Conservation (phyloP, 179 eudicot genomes). For the Drosera spatulata region DNA sequence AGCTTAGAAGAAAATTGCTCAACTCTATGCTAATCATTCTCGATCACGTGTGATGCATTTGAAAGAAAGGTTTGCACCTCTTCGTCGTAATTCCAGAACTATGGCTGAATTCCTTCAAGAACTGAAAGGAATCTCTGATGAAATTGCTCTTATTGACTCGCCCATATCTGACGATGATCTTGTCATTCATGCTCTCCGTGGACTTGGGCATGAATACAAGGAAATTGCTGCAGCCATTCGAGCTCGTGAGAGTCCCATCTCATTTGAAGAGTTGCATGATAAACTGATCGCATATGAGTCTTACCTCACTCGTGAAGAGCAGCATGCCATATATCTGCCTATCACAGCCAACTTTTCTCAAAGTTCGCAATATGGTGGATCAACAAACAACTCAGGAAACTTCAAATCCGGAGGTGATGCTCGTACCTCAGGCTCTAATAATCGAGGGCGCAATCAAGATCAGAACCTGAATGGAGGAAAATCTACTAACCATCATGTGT, state of each 20-base stretch:
- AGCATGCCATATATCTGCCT: neutral
- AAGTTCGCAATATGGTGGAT: too few species aligned
- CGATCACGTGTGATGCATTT: neutral
- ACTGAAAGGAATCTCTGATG: neutral
- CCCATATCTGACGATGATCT: constrained; percentile 3
- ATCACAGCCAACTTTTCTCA: neutral
- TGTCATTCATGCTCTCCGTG: neutral
- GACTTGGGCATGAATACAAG: neutral
- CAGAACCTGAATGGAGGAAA: too few species aligned
- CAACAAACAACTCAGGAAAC: too few species aligned
- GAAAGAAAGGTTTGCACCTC: neutral
- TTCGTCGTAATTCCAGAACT: neutral
- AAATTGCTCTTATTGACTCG: constrained; percentile 1
- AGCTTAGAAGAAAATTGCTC: too few species aligned
- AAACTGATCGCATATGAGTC: neutral
- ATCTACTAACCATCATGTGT: too few species aligned
- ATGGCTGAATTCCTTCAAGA: neutral
- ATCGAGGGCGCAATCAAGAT: too few species aligned
- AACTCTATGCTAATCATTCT: too few species aligned
- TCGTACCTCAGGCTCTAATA: too few species aligned
- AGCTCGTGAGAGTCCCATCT: neutral
- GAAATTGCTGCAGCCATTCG: neutral
- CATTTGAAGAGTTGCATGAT: constrained; percentile 4
- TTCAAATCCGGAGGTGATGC: too few species aligned
- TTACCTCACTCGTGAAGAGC: neutral